phyloP scores from a whole-genome alignment of 2,329 filamentous ascomycete species.

The Penicillium psychrosexuale region DNA sequence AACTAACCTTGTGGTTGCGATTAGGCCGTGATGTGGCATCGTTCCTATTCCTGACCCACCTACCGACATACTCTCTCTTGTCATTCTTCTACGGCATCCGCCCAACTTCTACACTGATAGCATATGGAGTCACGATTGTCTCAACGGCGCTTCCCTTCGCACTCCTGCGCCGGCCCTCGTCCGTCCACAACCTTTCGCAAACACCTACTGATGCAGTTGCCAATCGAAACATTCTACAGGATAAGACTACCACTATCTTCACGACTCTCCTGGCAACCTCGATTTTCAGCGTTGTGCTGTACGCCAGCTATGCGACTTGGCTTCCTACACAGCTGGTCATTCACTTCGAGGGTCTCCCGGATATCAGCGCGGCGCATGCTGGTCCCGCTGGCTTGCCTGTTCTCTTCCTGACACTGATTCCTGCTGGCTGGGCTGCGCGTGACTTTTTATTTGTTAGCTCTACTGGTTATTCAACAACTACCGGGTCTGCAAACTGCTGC shows the following conservation, averaged over 20 bases:
- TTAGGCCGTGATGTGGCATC: slow-evolving; percentile 63
- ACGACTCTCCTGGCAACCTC: slow-evolving; percentile 66
- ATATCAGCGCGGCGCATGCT: slow-evolving; percentile 64
- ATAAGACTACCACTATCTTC: slow-evolving; percentile 60
- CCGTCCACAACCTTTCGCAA: slow-evolving; percentile 57
- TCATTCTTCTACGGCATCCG: slow-evolving; percentile 72
- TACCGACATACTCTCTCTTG: slow-evolving; percentile 73
- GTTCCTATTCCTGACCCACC: slow-evolving; percentile 67
- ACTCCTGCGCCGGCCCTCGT: slow-evolving; percentile 66
- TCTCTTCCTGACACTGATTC: slow-evolving; percentile 55
- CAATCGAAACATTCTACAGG: slow-evolving; percentile 64
- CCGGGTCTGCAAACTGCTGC: slow-evolving; percentile 56
- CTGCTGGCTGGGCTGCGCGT: slow-evolving; percentile 68
- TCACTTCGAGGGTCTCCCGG: slow-evolving; percentile 70
- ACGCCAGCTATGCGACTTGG: slow-evolving; percentile 65
- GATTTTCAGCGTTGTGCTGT: slow-evolving; percentile 73
- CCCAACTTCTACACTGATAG: slow-evolving; percentile 57
- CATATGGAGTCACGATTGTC: slow-evolving; percentile 65
- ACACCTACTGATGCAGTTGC: slow-evolving; percentile 46
- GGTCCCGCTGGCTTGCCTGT: slow-evolving; percentile 53
- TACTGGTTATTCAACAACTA: slow-evolving; percentile 43
- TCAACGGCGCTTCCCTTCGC: slow-evolving; percentile 71
- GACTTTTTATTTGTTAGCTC: slow-evolving; percentile 69
- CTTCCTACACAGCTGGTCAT: slow-evolving; percentile 69
- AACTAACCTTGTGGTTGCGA: slow-evolving; percentile 4